phyloP scores from a whole-genome alignment of 192 early-diverging fungal species.

The Rhizophagus clarus region DNA sequence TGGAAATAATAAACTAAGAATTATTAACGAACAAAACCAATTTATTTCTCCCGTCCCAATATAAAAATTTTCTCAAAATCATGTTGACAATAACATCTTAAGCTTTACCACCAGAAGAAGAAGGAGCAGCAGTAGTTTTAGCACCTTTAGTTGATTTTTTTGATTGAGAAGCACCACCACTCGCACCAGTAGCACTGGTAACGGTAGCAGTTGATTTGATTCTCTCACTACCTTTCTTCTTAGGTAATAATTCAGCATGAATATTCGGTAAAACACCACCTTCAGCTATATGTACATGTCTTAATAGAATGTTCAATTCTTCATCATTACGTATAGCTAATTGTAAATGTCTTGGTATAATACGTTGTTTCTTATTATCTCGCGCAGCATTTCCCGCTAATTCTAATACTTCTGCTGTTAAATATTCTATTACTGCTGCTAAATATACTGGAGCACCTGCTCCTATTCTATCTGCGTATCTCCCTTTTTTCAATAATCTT shows the following conservation, averaged over 20 bases:
- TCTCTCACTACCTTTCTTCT: conserved; percentile 35
- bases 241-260: conserved; percentile 38
- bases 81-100: not conserved
- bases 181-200: not conserved
- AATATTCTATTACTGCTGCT: conserved; percentile 41
- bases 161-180: not conserved
- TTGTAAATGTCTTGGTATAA: conserved; percentile 46
- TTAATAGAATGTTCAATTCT: conserved; percentile 43
- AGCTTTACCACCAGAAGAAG: not conserved
- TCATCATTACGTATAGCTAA: conserved; percentile 46
- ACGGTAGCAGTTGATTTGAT: not conserved
- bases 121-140: not conserved
- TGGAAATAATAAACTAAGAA: no score
- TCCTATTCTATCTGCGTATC: conserved; percentile 42
- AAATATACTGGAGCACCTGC: conserved; percentile 42
- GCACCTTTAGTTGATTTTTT: conserved; percentile 16
- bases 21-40: no score
- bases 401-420: conserved; percentile 41
- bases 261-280: conserved; percentile 47
- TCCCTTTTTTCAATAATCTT: conserved; percentile 41
- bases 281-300: conserved; percentile 44
- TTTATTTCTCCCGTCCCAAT: no score
- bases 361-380: conserved; percentile 41
- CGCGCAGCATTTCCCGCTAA: conserved; percentile 41
- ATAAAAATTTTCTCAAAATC: no score